Evolutionary conservation across 352 stramenopile species (phyloP).

Genomic region (Globisporangium alternatum): DNA sequence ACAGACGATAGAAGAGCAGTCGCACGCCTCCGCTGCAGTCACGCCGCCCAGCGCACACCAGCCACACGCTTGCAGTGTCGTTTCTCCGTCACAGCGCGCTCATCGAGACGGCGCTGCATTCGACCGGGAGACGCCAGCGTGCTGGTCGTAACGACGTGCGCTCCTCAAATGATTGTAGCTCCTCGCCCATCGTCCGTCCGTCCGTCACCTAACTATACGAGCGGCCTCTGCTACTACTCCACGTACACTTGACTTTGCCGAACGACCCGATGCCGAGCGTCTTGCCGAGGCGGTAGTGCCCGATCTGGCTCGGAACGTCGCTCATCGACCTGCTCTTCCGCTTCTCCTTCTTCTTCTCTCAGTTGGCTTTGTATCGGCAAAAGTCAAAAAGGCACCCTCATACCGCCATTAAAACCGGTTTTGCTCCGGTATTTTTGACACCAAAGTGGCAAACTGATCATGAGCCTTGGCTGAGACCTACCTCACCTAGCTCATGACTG

Average conservation of each 20-base stretch:
- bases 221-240: neutral
- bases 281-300: constrained; percentile 97
- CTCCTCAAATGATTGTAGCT: neutral
- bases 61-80: neutral
- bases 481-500: too few species aligned
- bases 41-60: neutral
- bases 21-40: neutral
- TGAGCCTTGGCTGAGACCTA: too few species aligned
- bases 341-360: neutral
- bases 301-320: constrained; percentile 93
- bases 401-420: too few species aligned
- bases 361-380: neutral
- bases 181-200: neutral
- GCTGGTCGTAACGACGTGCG: too few species aligned
- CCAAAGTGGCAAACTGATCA: too few species aligned
- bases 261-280: constrained; percentile 99
- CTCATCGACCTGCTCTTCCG: constrained; percentile 35
- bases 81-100: too few species aligned
- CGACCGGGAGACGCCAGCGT: neutral
- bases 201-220: neutral
- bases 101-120: neutral
- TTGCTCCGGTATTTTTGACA: too few species aligned
- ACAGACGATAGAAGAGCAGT: neutral
- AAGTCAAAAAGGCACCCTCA: too few species aligned
- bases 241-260: constrained; percentile 97